Evolutionary conservation across 2,329 filamentous ascomycete genomes (phyloP), one percentile per base, ranked within the genome.

Genomic region (Trichoderma atroviride): DNA sequence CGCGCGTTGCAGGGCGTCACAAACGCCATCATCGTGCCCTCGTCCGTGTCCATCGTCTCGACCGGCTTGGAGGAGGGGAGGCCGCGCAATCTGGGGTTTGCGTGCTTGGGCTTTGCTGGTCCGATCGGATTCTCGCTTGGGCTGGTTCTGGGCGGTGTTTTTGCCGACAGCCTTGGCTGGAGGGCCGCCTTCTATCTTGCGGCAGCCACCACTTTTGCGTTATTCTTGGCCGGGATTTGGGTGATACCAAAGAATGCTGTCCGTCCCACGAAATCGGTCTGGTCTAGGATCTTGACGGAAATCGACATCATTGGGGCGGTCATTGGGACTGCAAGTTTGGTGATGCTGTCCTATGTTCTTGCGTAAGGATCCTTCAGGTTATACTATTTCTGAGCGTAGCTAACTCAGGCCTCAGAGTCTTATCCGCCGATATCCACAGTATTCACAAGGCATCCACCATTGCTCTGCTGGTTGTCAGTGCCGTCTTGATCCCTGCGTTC

Each of bases 281-380:
- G n/a, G 73, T 73, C 33, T 27, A 50, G 2, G 69, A 73, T 13
- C 19, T 37, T 77, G 11, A 72, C 61, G 43, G 78, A 73, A 0
- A 83, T 88, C 56, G 87, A 88, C 71, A 88, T 86, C 85, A 71
- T 85, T 27, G 86, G 86, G 0, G 83, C 84, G 0, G 27, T 80
- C 0, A 79, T 88, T 3, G 82, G 82, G 1, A 83, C 82, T 43
- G 75, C 79, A 0, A 82, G 79, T 22, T 77, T 88, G 70, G 83
- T 81, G 0, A 75, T 86, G 64, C 75, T 87, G 2, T 85, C 81
- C 2, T 88, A 88, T 72, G 79, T 85, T n/a, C 78, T 87, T n/a
- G 84, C 84, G 83, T 85, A 73, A 78, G 83, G 19, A 56, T 2
- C 80, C 40, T 3, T 62, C 29, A 4, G n/a, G 37, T 31, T 27